A percentile compares a stretch with the other conserved stretches of the same genome.
Evolutionary conservation across 208 protist genomes (phyloP).

Genomic region (Hexamita inflata): DNA sequence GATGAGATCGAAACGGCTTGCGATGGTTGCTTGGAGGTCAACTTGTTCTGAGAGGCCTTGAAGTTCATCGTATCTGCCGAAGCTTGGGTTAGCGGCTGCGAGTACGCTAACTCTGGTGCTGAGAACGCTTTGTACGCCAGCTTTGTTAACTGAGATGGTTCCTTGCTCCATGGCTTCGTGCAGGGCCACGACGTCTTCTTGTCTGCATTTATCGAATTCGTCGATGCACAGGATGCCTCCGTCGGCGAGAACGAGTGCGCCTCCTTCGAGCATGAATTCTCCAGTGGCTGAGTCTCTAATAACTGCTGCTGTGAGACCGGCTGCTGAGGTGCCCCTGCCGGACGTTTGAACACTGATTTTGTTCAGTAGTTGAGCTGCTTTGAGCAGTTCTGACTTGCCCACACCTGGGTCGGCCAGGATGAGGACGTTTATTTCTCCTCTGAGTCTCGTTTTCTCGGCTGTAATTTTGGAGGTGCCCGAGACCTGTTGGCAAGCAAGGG

Average conservation of each 20-base stretch:
- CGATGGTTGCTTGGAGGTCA: constrained; percentile 88
- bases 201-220: constrained; percentile 99
- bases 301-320: constrained; percentile 40
- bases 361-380: background rate
- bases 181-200: constrained; percentile 87
- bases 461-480: constrained; percentile 7
- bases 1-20: constrained; percentile 78
- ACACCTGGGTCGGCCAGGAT: constrained; percentile 84
- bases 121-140: constrained; percentile 96
- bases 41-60: constrained; percentile 55
- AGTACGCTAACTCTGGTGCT: constrained; percentile 94
- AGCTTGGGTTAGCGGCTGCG: constrained; percentile 92
- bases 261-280: constrained; percentile 96
- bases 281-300: constrained; percentile 53
- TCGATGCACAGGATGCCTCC: constrained; percentile 99
- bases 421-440: constrained; percentile 97
- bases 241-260: constrained; percentile 98
- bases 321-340: constrained; percentile 86
- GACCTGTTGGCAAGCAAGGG: background rate
- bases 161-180: constrained; percentile 98
- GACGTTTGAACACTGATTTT: constrained; percentile 80
- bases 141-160: constrained; percentile 54
- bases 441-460: background rate
- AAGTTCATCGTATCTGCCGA: constrained; percentile 63
- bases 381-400: constrained; percentile 16